A percentile compares a stretch with the other conserved stretches of the same genome.
These are phyloP conservation scores for Volvariella surrecta DNA, from an alignment of 1,284 basidiomycete genomes.

Conservation along the genomic window DNA sequence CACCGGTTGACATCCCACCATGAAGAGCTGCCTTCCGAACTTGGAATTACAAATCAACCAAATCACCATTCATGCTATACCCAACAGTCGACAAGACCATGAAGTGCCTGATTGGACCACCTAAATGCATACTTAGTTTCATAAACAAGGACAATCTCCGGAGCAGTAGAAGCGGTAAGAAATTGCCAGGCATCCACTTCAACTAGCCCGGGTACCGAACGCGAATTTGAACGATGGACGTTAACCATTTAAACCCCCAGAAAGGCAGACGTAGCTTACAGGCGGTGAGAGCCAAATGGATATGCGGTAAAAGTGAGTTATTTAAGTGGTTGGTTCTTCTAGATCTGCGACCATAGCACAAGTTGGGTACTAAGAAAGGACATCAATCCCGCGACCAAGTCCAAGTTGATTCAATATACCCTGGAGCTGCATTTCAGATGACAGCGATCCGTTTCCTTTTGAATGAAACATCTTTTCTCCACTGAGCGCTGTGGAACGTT, in stretches of 20 bases:
- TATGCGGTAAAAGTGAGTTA: conserved; percentile 38
- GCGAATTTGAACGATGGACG: conserved; percentile 19
- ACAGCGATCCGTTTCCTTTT: conserved; percentile 35
- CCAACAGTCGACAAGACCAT: too few species aligned
- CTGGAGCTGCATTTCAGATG: conserved; percentile 45
- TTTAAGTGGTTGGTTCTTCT: conserved; percentile 25
- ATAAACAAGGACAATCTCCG: too few species aligned
- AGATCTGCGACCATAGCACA: conserved; percentile 31
- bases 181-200: too few species aligned
- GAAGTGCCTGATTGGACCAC: too few species aligned
- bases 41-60: too few species aligned
- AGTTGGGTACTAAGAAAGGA: conserved; percentile 30
- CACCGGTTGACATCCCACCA: too few species aligned
- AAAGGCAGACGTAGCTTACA: conserved; percentile 18
- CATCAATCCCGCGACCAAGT: too few species aligned
- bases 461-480: conserved; percentile 32
- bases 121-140: too few species aligned
- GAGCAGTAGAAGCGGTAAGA: too few species aligned
- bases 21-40: too few species aligned
- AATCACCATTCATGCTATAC: too few species aligned
- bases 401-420: conserved; percentile 22
- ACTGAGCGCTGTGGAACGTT: conserved; percentile 39
- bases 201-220: conserved; percentile 19
- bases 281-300: conserved; percentile 35
- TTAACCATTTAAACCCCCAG: not conserved